phyloP scores from a whole-genome alignment of 2,329 filamentous ascomycete genomes.

The Ophiostoma quercus region DNA sequence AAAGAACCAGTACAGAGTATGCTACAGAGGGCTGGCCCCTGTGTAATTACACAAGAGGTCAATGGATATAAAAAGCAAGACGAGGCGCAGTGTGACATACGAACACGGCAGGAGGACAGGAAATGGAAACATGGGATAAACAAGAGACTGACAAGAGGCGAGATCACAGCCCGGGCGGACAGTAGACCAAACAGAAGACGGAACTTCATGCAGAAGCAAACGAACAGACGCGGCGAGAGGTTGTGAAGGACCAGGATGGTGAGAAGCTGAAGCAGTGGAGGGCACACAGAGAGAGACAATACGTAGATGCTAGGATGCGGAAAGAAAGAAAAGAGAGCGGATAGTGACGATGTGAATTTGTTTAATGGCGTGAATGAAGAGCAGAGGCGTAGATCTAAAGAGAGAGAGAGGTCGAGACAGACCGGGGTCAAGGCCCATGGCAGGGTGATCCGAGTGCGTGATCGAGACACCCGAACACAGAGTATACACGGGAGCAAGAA shows the following conservation, averaged over 20 bases:
- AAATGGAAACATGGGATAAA: neutral
- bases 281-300: neutral
- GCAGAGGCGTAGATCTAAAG: neutral
- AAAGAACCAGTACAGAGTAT: neutral
- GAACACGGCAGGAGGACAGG: constrained; percentile 6
- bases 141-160: neutral
- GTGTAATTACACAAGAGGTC: neutral
- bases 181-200: neutral
- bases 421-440: constrained; percentile 7
- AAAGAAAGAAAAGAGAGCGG: neutral
- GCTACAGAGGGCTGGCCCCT: neutral
- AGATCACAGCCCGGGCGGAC: neutral
- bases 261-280: neutral
- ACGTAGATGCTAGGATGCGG: neutral
- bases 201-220: neutral
- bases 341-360: neutral
- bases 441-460: constrained; percentile 4
- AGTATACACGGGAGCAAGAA: neutral
- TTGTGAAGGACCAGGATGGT: neutral
- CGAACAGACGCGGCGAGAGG: neutral
- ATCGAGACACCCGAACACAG: constrained; percentile 7
- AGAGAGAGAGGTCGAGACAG: neutral
- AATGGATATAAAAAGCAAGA: constrained; percentile 10
- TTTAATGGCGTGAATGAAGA: neutral
- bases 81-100: constrained; percentile 17